phyloP scores from a whole-genome alignment of 805 yeast genomes.

The Yamadazyma laniorum region DNA sequence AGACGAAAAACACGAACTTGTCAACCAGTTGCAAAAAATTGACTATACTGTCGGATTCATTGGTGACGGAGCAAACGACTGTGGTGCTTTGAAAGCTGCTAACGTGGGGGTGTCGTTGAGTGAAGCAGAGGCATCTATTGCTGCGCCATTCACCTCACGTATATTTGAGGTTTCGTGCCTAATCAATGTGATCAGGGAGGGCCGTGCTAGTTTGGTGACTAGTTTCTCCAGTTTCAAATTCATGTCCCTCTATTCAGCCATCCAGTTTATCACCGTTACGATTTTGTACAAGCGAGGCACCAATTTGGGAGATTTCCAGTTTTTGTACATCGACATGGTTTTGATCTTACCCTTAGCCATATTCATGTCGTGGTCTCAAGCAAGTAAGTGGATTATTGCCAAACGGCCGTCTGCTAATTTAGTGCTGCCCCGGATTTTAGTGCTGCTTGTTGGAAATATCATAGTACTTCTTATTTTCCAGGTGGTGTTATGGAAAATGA shows the following conservation, averaged over 20 bases:
- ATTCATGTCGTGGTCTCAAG: slow-evolving; percentile 96
- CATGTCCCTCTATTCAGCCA: slow-evolving; percentile 96
- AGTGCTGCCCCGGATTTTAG: slow-evolving; percentile 81
- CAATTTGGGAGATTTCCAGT: slow-evolving; percentile 95
- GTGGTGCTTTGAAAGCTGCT: slow-evolving; percentile 97
- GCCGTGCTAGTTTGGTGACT: slow-evolving; percentile 91
- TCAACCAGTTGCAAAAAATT: slow-evolving; percentile 75
- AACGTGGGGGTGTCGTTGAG: slow-evolving; percentile 95
- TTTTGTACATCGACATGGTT: slow-evolving; percentile 86
- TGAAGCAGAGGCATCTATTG: slow-evolving; percentile 98
- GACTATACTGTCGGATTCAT: slow-evolving; percentile 96
- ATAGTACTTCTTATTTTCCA: slow-evolving; percentile 64
- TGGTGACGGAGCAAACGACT: slow-evolving; percentile 99
- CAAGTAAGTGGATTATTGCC: slow-evolving; percentile 54
- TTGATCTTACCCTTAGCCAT: slow-evolving; percentile 92
- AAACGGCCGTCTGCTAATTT: slow-evolving; percentile 94
- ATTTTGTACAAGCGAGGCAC: slow-evolving; percentile 85
- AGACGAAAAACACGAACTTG: slow-evolving; percentile 95
- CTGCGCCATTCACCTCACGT: slow-evolving; percentile 96
- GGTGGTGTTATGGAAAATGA: slow-evolving; percentile 59
- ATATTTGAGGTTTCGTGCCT: slow-evolving; percentile 91
- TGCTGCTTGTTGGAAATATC: slow-evolving; percentile 81
- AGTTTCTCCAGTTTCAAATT: slow-evolving; percentile 96
- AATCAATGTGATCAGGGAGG: slow-evolving; percentile 86
- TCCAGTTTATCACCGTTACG: slow-evolving; percentile 87